Conservation (phyloP, 2,329 filamentous ascomycete species). For the Xylariomycetidae sp. region DNA sequence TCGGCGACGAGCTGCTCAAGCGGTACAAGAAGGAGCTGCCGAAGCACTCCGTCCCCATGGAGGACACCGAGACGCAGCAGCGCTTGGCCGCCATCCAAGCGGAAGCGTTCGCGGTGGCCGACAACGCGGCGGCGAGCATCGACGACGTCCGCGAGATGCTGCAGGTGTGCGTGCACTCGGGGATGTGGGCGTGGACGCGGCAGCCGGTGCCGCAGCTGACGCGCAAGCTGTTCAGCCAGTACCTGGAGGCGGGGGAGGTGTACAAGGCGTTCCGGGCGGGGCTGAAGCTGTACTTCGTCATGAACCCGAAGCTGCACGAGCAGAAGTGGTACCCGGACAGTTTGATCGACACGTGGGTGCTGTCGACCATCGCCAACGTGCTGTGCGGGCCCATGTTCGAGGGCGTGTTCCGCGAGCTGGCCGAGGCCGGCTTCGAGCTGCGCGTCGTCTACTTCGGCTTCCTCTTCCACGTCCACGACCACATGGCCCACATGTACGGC, state of each 20-base stretch:
- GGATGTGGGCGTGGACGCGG: slow-evolving; percentile 19
- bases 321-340: slow-evolving; percentile 18
- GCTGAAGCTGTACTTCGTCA: slow-evolving; percentile 20
- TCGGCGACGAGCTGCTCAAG: slow-evolving; percentile 15
- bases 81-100: slow-evolving; percentile 19
- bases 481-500: slow-evolving; percentile 18
- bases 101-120: slow-evolving; percentile 16
- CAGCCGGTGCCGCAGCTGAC: slow-evolving; percentile 20
- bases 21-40: slow-evolving; percentile 9
- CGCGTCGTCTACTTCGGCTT: slow-evolving; percentile 20
- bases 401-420: slow-evolving; percentile 17
- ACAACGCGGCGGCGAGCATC: slow-evolving; percentile 6
- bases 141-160: slow-evolving; percentile 15
- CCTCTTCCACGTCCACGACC: slow-evolving; percentile 19
- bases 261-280: slow-evolving; percentile 20
- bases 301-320: slow-evolving; percentile 12
- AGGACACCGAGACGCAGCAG: slow-evolving; percentile 10
- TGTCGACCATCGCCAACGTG: slow-evolving; percentile 19
- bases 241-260: slow-evolving; percentile 14
- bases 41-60: slow-evolving; percentile 6
- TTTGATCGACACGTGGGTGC: slow-evolving; percentile 16
- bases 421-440: slow-evolving; percentile 16
- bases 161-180: slow-evolving; percentile 20
- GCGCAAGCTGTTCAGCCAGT: slow-evolving; percentile 16
- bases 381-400: slow-evolving; percentile 14